Evolutionary conservation across 768 basidiomycete genomes (phyloP), one percentile per base, ranked within the genome.

Genomic region (Pisolithus microcarpus): DNA sequence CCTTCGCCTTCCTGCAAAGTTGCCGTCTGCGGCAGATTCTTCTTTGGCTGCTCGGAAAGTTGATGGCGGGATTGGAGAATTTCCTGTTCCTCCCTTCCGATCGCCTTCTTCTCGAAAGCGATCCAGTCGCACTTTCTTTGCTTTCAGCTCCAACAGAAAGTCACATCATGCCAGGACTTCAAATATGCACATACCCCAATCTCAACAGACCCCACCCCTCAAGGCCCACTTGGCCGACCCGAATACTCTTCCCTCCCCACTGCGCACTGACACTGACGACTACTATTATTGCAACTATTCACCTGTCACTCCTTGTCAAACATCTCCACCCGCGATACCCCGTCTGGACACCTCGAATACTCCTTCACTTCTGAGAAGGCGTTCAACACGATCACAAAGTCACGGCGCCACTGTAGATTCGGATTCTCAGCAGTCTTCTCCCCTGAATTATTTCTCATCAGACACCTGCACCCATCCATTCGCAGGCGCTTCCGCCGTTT

Each of bases 1-100:
- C 46, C 7, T 24, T 30, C 26, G 26, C 26, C 47, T 46, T 23
- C 51, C 58, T 15, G 61, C 40, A 26, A 26, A 5, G 26, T 47
- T 69, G 11, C 26, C 43, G 11, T 26, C 61, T 42, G 65, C 60
- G 34, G 69, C 70, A 13, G 59, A 68, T 6, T 67, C 74, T 8
- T 71, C 75, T 0, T 76, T 74, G 56, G 66, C 75, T 57, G 72
- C 71, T 52, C 62, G 76, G 5, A 75, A 77, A 56, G 62, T 70
- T 34, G 63, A 72, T 5, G 83, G 81, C 28, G 85, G 81, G 23
- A 75, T 88, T 19, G 85, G 85, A 26, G 82, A 84, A 53, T 78
- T 82, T 0, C 87, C 87, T 4, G 65, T 54, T 28, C 63, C 61
- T 15, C 0, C 55, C 31, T 61, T 54, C 6, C 69, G 65, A 1